Percentiles rank a stretch among this genome's conserved stretches.
phyloP scores from a whole-genome alignment of 805 yeast species.

The Kuraishia piskuri region DNA sequence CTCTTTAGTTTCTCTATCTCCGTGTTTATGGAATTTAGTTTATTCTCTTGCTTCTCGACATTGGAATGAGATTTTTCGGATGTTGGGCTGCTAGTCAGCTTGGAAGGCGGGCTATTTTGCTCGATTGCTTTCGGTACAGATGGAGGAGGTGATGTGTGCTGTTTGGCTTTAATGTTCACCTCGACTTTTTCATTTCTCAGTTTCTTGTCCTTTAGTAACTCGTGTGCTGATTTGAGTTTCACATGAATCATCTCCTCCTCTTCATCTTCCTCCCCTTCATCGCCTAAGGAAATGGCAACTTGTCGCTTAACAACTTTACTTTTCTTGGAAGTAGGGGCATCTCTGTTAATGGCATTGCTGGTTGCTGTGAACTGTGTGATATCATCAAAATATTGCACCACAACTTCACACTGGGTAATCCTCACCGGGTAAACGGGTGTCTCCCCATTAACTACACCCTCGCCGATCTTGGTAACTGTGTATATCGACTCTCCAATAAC shows the following conservation, averaged over 20 bases:
- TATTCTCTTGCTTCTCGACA: background rate
- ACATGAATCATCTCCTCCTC: constrained; percentile 11
- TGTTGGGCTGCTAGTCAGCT: background rate
- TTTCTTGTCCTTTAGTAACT: constrained; percentile 20
- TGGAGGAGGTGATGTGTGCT: no score
- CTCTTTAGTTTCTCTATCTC: background rate
- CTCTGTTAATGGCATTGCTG: background rate
- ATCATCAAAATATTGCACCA: constrained; percentile 41
- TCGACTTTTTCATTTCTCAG: constrained; percentile 4
- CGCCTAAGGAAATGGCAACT: constrained; percentile 4
- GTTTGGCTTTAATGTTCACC: no score
- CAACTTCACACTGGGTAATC: constrained; percentile 31
- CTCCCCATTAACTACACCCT: constrained; percentile 35
- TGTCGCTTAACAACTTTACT: constrained; percentile 17
- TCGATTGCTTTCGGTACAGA: no score
- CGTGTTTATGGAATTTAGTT: background rate
- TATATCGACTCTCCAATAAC: constrained; percentile 48
- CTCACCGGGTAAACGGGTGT: constrained; percentile 44
- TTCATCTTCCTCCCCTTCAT: background rate
- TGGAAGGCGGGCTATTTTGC: no score
- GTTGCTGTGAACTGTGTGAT: constrained; percentile 9
- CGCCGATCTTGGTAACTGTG: constrained; percentile 39
- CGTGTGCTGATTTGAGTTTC: constrained; percentile 36
- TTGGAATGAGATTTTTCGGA: background rate
- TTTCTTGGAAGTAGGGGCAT: background rate